Conservation (phyloP, 2,329 filamentous ascomycete species). For the Colletotrichum liaoningense region DNA sequence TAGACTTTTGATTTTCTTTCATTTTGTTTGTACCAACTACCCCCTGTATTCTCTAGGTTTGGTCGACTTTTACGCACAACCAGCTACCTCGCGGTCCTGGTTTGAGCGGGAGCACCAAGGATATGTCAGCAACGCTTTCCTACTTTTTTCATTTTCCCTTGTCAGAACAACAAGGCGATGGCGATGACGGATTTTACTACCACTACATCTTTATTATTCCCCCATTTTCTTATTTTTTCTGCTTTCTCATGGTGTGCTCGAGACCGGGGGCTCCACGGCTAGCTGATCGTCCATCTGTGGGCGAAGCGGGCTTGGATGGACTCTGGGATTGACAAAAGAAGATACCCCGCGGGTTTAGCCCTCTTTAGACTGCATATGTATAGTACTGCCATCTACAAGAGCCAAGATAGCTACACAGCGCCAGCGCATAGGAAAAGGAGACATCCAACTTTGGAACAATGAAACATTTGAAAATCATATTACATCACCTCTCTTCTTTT, state of each 20-base stretch:
- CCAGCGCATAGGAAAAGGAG: slow-evolving; percentile 4
- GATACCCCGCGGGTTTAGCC: slow-evolving; percentile 35
- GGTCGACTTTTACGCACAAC: slow-evolving; percentile 3
- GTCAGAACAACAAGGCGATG: slow-evolving; percentile 34
- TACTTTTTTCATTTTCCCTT: slow-evolving; percentile 23
- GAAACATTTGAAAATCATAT: slow-evolving; percentile 10
- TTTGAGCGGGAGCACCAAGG: slow-evolving; percentile 21
- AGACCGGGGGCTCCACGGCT: slow-evolving; percentile 15
- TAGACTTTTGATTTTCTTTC: slow-evolving; percentile 32
- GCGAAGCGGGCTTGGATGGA: slow-evolving; percentile 30
- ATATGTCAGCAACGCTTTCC: slow-evolving; percentile 34
- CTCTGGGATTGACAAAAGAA: slow-evolving; percentile 31
- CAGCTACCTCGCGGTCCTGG: slow-evolving; percentile 26
- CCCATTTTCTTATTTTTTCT: slow-evolving; percentile 6
- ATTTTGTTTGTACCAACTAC: slow-evolving; percentile 24
- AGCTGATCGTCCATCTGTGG: slow-evolving; percentile 2
- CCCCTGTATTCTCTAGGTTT: slow-evolving; percentile 12
- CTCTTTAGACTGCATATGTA: slow-evolving; percentile 30
- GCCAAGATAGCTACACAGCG: slow-evolving; percentile 23
- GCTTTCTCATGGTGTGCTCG: slow-evolving; percentile 20
- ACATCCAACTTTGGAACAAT: background rate
- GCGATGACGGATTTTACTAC: slow-evolving; percentile 19
- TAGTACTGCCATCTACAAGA: slow-evolving; percentile 13
- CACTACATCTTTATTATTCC: slow-evolving; percentile 5
- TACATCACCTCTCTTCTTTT: background rate